These are phyloP conservation scores for Boletus subparvulus DNA, from an alignment of 768 basidiomycete species.

Conservation along the genomic window DNA sequence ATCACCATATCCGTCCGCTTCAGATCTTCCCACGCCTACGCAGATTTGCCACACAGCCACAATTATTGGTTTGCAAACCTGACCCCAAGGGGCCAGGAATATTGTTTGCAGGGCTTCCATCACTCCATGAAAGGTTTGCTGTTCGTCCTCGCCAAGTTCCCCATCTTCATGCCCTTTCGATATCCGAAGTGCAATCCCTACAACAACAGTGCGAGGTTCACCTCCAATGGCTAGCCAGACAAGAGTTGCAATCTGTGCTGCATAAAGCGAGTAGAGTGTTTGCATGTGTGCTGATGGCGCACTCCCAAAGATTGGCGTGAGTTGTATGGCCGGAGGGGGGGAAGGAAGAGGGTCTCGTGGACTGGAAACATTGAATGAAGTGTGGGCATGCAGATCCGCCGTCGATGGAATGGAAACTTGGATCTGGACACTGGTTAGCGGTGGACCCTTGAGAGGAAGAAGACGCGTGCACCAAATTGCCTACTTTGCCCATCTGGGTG, in stretches of 20 bases:
- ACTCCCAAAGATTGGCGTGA: slow-evolving; percentile 77
- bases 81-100: too few relatives aligned
- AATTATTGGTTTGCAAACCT: too few relatives aligned
- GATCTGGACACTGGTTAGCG: slow-evolving; percentile 48
- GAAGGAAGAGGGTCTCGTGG: slow-evolving; percentile 46
- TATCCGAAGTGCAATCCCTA: slow-evolving; percentile 69
- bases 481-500: slow-evolving; percentile 90
- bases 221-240: slow-evolving; percentile 61
- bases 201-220: slow-evolving; percentile 59
- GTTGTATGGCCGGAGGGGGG: slow-evolving; percentile 69
- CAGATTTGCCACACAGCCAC: too few relatives aligned
- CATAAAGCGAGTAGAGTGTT: slow-evolving; percentile 76
- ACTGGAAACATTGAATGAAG: slow-evolving; percentile 35
- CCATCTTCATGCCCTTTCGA: slow-evolving; percentile 24
- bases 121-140: slow-evolving; percentile 46
- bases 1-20: too few relatives aligned
- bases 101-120: slow-evolving; percentile 47
- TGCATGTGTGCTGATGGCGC: slow-evolving; percentile 67
- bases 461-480: slow-evolving; percentile 61
- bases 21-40: too few relatives aligned
- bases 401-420: slow-evolving; percentile 76
- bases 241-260: slow-evolving; percentile 82
- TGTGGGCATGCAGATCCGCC: slow-evolving; percentile 45
- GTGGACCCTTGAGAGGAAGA: neutral
- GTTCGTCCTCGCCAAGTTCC: slow-evolving; percentile 40